Conservation (phyloP, 495 filamentous ascomycete species). For the Talaromyces nanjingensis region DNA sequence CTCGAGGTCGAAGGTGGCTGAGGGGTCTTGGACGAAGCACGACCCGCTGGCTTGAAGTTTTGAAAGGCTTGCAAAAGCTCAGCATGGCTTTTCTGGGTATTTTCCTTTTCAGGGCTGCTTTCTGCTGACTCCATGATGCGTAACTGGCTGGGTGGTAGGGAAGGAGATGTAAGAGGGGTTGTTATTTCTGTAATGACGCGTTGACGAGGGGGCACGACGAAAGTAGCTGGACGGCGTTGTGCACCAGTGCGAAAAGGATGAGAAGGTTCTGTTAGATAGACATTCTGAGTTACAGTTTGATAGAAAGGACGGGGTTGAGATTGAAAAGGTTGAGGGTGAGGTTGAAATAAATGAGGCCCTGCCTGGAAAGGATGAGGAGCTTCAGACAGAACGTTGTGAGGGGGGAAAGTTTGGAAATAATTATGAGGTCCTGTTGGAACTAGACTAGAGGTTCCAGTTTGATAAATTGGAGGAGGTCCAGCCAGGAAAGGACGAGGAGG, state of each 20-base stretch:
- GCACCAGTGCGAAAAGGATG: not conserved
- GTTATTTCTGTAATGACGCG: not conserved
- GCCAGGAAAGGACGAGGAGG: not conserved
- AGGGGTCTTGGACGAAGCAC: not conserved
- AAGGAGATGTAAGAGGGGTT: not conserved
- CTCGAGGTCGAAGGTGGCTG: not conserved
- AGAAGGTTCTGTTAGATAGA: not conserved
- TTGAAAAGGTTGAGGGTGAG: not conserved
- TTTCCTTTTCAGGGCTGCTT: not conserved
- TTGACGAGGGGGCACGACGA: not conserved
- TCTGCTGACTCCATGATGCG: not conserved
- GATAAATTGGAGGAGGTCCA: not conserved
- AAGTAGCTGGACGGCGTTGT: not conserved
- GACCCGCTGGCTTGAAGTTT: not conserved
- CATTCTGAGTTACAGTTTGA: not conserved
- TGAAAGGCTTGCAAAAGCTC: constrained; percentile 5
- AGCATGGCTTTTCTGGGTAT: not conserved
- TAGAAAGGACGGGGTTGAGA: not conserved
- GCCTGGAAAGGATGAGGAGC: not conserved
- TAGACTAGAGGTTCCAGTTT: not conserved
- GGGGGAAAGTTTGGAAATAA: not conserved
- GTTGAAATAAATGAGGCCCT: not conserved
- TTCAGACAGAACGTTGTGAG: not conserved
- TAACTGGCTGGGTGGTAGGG: not conserved
- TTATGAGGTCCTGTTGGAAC: not conserved